phyloP scores from a whole-genome alignment of 2,329 filamentous ascomycete genomes.

The Cordyceps militaris region DNA sequence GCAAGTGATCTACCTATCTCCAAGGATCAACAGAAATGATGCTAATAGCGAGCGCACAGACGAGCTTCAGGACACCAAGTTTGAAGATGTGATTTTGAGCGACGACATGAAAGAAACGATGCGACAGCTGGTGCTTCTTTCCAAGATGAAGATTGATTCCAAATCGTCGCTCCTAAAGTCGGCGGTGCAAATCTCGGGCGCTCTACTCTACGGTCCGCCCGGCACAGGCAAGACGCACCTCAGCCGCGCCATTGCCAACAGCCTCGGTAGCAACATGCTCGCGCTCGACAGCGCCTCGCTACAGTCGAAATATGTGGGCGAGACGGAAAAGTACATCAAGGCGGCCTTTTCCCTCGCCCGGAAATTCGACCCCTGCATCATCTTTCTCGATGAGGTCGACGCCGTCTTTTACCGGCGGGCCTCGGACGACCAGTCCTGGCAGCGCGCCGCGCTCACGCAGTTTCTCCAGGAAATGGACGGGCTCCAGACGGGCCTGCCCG shows the following conservation, averaged over 20 bases:
- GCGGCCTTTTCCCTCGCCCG: conserved; percentile 21
- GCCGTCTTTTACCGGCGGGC: conserved; percentile 15
- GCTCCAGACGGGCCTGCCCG: conserved; percentile 4
- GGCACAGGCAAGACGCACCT: conserved; percentile 25
- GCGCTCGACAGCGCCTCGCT: conserved; percentile 15
- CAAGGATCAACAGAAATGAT: not conserved
- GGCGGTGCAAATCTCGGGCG: conserved; percentile 15
- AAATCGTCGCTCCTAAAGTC: not conserved
- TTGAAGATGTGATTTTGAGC: not conserved
- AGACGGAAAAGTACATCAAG: conserved; percentile 23
- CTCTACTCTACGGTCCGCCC: conserved; percentile 24
- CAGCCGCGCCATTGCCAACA: conserved; percentile 18
- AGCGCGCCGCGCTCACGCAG: conserved; percentile 18
- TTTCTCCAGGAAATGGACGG: conserved; percentile 25
- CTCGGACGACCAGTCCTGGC: conserved; percentile 1
- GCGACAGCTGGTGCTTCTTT: not conserved
- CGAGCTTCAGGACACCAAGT: not conserved
- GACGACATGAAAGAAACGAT: not conserved
- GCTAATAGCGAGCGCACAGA: not conserved
- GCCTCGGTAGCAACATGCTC: conserved; percentile 19
- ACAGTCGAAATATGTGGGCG: conserved; percentile 16
- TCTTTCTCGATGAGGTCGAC: conserved; percentile 17
- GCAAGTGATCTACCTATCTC: not conserved
- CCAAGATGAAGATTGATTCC: not conserved
- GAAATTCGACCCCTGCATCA: conserved; percentile 22